Conservation (phyloP, 2,329 filamentous ascomycete genomes). For the Cladobotryum protrusum region DNA sequence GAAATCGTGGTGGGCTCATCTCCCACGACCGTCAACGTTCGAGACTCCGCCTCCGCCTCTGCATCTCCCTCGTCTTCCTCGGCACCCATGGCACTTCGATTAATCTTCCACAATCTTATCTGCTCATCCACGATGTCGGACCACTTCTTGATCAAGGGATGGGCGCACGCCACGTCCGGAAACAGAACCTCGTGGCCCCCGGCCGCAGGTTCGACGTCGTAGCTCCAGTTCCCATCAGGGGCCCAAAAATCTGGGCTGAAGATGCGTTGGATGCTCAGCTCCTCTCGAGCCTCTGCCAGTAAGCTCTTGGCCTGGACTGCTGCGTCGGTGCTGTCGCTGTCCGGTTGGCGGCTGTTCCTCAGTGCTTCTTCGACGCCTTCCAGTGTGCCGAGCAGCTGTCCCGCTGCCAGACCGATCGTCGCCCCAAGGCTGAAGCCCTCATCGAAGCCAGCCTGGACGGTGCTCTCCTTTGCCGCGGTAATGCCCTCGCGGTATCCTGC, state of each 20-base stretch:
- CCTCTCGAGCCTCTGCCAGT: conserved; percentile 45
- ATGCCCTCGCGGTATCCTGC: conserved; percentile 90
- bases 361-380: conserved; percentile 60
- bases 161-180: conserved; percentile 56
- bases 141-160: conserved; percentile 65
- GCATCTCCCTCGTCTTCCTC: conserved; percentile 14
- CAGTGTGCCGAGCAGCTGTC: conserved; percentile 68
- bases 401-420: conserved; percentile 66
- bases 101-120: conserved; percentile 28
- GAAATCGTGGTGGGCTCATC: conserved; percentile 20
- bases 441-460: conserved; percentile 84
- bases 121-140: conserved; percentile 28
- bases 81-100: conserved; percentile 27
- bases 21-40: conserved; percentile 20
- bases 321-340: conserved; percentile 15
- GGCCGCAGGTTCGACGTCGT: conserved; percentile 38
- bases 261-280: conserved; percentile 55
- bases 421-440: conserved; percentile 83
- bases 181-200: conserved; percentile 45
- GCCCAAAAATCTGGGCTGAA: conserved; percentile 63
- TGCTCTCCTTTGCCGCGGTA: conserved; percentile 63
- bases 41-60: conserved; percentile 14
- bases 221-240: conserved; percentile 66
- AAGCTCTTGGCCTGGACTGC: conserved; percentile 19
- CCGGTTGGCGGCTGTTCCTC: conserved; percentile 19